Percentiles rank a stretch among this genome's conserved stretches.
These are phyloP conservation scores for Tetracladium setigerum DNA, from an alignment of 495 filamentous ascomycete genomes.

Conservation along the genomic window DNA sequence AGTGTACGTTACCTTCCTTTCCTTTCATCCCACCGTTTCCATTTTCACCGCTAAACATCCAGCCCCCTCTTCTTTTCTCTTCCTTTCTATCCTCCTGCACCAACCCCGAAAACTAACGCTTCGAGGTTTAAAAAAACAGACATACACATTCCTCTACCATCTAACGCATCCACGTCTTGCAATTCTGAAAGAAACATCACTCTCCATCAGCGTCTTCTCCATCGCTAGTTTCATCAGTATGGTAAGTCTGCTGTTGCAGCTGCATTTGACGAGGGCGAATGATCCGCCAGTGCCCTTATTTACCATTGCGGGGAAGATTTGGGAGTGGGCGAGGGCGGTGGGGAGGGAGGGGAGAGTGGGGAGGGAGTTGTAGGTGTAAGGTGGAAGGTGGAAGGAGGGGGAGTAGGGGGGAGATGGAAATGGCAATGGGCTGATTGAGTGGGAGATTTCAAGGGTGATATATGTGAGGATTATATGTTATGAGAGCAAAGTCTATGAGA, in stretches of 20 bases:
- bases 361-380: slow-evolving; percentile 15
- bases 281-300: slow-evolving; percentile 57
- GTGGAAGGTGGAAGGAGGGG: too few relatives aligned
- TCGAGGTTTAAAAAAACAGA: slow-evolving; percentile 31
- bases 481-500: too few relatives aligned
- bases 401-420: too few relatives aligned
- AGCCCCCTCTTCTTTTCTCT: too few relatives aligned
- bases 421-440: too few relatives aligned
- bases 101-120: not conserved
- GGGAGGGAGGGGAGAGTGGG: slow-evolving; percentile 21
- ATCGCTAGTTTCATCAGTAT: slow-evolving; percentile 70
- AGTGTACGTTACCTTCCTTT: slow-evolving; percentile 27
- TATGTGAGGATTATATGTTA: too few relatives aligned
- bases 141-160: slow-evolving; percentile 72
- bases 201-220: slow-evolving; percentile 69
- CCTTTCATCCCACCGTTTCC: too few relatives aligned
- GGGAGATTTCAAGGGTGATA: too few relatives aligned
- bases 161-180: slow-evolving; percentile 73
- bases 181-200: slow-evolving; percentile 72
- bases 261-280: slow-evolving; percentile 58
- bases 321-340: slow-evolving; percentile 14
- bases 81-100: not conserved
- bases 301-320: slow-evolving; percentile 34
- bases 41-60: not conserved
- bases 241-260: slow-evolving; percentile 58